Evolutionary conservation across 2,329 filamentous ascomycete genomes (phyloP), one percentile per base, ranked within the genome.

Genomic region (Pseudocercospora musae): DNA sequence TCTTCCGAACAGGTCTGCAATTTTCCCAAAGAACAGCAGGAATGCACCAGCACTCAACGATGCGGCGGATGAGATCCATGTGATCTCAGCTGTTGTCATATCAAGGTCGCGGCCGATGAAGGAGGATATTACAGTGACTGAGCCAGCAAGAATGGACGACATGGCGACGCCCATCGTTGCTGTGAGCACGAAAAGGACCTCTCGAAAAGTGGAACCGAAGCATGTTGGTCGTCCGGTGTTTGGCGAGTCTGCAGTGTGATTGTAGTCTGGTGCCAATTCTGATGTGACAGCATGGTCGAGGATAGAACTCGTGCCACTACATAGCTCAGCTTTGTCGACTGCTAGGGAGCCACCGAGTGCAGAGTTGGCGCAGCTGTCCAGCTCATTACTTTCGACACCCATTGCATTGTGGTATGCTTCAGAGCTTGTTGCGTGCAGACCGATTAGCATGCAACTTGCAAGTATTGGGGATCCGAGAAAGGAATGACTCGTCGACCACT

Each of bases 131-230:
- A 60, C 58, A 13, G 58, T 60, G 33, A 60, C 52, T 2, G 58
- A 56, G 50, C 58, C 58, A 33, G 54, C 50, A 20, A 60, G 58
- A 10, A 60, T 20, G 9, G 58, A 60, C 6, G 58, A 52, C 50
- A 57, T 60, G 2, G 58, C 58, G n/a, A 60, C 55, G 23, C 50
- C 50, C 50, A 57, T 60, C 15, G 58, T 60, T 15, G 58, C 52
- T 29, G 50, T 48, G 0, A 56, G 52, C 4, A 60, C 42, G 40
- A 60, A 60, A 11, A 57, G 52, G 18, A 60, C 31, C 40, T 60
- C 58, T n/a, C 56, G 58, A 3, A 48, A 29, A 11, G 52, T 56
- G 8, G 58, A 60, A 11, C 42, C 20, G 58, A 60, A 60, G 52
- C 50, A 57, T 60, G 27, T 27, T 42, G 58, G 58, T 8, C 50